Evolutionary conservation across 2,329 filamentous ascomycete species (phyloP).

Genomic region (Paecilomyces dactylethromorphus): DNA sequence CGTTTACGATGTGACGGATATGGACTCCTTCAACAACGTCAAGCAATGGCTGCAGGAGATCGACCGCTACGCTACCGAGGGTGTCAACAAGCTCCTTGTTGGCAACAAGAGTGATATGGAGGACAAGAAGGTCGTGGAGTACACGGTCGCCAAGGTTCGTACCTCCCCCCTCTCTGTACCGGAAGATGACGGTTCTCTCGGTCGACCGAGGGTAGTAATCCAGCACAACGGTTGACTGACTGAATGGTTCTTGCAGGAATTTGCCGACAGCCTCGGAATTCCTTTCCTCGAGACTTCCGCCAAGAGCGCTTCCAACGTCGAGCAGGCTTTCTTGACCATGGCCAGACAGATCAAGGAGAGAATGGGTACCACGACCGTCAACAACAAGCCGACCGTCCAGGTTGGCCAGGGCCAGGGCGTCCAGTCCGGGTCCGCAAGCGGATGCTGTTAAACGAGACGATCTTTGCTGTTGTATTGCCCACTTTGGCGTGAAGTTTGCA

Average conservation of each 20-base stretch:
- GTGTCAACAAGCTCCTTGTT: slow-evolving; percentile 98
- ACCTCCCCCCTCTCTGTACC: neutral
- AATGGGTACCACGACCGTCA: slow-evolving; percentile 95
- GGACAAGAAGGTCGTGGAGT: slow-evolving; percentile 99
- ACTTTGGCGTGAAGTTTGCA: slow-evolving; percentile 11
- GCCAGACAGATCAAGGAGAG: slow-evolving; percentile 99
- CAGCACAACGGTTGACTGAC: no score
- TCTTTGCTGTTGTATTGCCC: slow-evolving; percentile 1
- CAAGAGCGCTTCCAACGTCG: slow-evolving; percentile 99
- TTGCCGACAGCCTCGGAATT: slow-evolving; percentile 96
- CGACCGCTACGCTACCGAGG: slow-evolving; percentile 97
- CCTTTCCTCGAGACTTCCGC: slow-evolving; percentile 99
- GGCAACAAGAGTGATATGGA: slow-evolving; percentile 99
- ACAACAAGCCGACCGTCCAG: slow-evolving; percentile 97
- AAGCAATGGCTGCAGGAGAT: slow-evolving; percentile 99
- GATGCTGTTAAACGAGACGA: slow-evolving; percentile 70
- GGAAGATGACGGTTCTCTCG: neutral
- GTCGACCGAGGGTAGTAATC: no score
- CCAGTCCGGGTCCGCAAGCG: slow-evolving; percentile 73
- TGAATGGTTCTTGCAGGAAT: slow-evolving; percentile 59
- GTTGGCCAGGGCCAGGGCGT: slow-evolving; percentile 93
- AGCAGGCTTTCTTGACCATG: slow-evolving; percentile 99
- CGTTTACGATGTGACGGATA: slow-evolving; percentile 99
- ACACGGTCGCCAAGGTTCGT: slow-evolving; percentile 95
- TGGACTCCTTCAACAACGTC: slow-evolving; percentile 99